A percentile compares a stretch with the other conserved stretches of the same genome.
phyloP scores from a whole-genome alignment of 768 basidiomycete genomes.

The Suillus subaureus region DNA sequence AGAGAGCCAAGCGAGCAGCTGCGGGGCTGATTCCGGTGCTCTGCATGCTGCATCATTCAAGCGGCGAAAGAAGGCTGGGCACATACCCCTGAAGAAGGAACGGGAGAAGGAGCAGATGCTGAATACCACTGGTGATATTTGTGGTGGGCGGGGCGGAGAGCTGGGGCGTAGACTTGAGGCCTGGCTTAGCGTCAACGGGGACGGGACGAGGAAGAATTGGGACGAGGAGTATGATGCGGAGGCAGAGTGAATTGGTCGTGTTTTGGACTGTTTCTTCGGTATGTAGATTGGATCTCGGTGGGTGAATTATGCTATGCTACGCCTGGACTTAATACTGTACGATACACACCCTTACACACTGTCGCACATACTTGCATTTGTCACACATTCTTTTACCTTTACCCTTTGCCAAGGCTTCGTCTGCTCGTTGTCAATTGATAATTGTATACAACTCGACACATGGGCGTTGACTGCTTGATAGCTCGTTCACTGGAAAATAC shows the following conservation, averaged over 20 bases:
- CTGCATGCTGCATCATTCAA: conserved; percentile 28
- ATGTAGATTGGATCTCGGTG: conserved; percentile 1
- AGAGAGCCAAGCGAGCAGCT: conserved; percentile 7
- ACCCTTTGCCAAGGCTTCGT: not conserved
- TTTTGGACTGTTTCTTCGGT: not conserved
- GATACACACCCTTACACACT: not conserved
- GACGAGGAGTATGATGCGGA: conserved; percentile 30
- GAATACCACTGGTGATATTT: conserved; percentile 71
- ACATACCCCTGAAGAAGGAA: conserved; percentile 58
- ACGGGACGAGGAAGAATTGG: conserved; percentile 19
- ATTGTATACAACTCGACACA: not conserved
- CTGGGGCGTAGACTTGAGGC: conserved; percentile 75
- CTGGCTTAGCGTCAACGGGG: conserved; percentile 55
- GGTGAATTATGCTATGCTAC: not conserved
- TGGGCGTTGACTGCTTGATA: not conserved
- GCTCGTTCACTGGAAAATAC: not conserved
- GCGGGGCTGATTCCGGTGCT: conserved; percentile 18
- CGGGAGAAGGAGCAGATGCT: conserved; percentile 71
- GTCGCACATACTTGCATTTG: conserved; percentile 1
- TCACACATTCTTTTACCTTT: not conserved
- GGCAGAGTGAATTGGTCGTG: conserved; percentile 10
- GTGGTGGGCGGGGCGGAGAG: conserved; percentile 80
- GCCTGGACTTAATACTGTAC: conserved; percentile 5
- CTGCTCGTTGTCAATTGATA: not conserved
- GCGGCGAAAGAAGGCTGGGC: conserved; percentile 42